Percentiles rank a stretch among this genome's conserved stretches.
Conservation (phyloP, 116 monocot species). For the Iris pallida region DNA sequence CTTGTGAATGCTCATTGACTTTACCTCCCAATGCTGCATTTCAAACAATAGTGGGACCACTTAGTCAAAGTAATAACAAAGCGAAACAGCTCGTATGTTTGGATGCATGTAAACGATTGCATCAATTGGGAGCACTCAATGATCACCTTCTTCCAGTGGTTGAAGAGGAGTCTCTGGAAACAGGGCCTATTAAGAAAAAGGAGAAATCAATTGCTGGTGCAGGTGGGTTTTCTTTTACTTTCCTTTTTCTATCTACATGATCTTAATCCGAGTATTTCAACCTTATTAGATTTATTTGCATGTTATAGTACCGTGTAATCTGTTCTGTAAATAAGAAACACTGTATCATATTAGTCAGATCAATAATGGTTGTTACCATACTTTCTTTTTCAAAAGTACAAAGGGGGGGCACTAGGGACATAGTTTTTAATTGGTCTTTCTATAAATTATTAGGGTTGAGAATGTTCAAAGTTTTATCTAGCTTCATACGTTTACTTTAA, state of each 20-base stretch:
- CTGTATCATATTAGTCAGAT: too few species aligned
- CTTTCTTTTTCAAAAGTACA: too few species aligned
- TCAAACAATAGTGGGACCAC: constrained; percentile 54
- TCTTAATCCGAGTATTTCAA: too few species aligned
- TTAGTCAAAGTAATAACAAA: constrained; percentile 38
- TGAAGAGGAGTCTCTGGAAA: constrained; percentile 30
- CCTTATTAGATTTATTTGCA: too few species aligned
- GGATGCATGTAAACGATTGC: constrained; percentile 81
- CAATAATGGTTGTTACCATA: too few species aligned
- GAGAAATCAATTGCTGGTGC: constrained; percentile 32
- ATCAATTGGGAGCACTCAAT: constrained; percentile 67
- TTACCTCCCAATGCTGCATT: constrained; percentile 86
- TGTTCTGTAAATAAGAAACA: too few species aligned
- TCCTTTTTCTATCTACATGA: background rate
- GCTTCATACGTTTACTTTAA: too few species aligned
- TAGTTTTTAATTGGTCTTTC: too few species aligned
- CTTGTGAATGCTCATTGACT: constrained; percentile 52
- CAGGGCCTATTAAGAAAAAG: constrained; percentile 15
- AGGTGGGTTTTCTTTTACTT: constrained; percentile 30
- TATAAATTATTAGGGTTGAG: too few species aligned
- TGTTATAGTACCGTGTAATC: too few species aligned
- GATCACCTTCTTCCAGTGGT: constrained; percentile 67
- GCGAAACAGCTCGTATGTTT: constrained; percentile 80
- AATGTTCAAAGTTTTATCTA: too few species aligned
- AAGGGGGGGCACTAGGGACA: too few species aligned